Conservation (phyloP, 306 rosid genomes). For the Vigna mungo region DNA sequence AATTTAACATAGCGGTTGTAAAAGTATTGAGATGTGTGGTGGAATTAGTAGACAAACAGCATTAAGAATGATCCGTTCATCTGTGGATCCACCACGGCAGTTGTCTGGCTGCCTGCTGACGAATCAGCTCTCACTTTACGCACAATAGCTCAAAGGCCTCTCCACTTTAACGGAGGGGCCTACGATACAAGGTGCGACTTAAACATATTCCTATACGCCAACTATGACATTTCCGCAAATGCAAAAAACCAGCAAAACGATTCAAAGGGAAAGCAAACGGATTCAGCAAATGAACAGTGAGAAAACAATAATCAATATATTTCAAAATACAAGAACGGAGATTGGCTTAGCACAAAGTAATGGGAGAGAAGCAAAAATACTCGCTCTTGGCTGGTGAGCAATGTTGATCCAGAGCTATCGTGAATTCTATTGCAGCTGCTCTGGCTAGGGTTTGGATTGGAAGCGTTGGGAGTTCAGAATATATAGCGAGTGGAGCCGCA, state of each 20-base stretch:
- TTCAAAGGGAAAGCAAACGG: not conserved
- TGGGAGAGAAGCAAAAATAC: not conserved
- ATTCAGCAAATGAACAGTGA: too few species aligned
- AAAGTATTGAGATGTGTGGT: conserved; percentile 29
- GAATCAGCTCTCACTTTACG: conserved; percentile 50
- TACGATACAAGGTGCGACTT: conserved; percentile 41
- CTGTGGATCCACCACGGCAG: conserved; percentile 62
- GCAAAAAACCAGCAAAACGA: not conserved
- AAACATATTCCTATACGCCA: not conserved
- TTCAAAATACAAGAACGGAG: not conserved
- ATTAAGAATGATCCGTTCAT: conserved; percentile 20
- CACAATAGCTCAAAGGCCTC: conserved; percentile 41
- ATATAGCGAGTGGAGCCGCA: conserved; percentile 20
- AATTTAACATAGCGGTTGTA: not conserved
- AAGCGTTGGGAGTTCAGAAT: not conserved
- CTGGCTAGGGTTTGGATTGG: not conserved
- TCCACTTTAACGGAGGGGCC: conserved; percentile 44
- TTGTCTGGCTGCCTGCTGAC: conserved; percentile 62
- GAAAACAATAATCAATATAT: too few species aligned
- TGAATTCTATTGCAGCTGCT: not conserved
- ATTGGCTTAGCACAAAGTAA: too few species aligned
- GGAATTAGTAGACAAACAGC: conserved; percentile 54
- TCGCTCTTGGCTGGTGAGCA: not conserved
- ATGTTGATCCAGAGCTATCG: not conserved
- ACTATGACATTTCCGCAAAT: not conserved